A percentile compares a stretch with the other conserved stretches of the same genome.
Evolutionary conservation across 73 alveolate genomes (phyloP).

Genomic region (Breviolum minutum): DNA sequence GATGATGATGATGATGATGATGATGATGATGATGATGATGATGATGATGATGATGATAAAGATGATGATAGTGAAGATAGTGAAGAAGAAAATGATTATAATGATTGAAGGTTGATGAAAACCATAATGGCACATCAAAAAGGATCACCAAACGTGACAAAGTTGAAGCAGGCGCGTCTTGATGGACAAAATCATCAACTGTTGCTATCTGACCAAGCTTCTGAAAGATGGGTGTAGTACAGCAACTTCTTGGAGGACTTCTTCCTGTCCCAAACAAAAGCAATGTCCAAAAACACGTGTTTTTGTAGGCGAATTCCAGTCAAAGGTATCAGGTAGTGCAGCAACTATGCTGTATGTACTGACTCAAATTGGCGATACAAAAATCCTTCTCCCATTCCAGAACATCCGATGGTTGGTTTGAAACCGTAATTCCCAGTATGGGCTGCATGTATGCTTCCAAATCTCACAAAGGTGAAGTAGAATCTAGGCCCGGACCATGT

Average conservation of each 20-base stretch:
- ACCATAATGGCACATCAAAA: background rate
- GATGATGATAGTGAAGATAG: background rate
- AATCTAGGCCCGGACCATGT: too few relatives aligned
- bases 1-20: background rate
- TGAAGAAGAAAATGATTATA: background rate
- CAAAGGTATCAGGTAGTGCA: background rate
- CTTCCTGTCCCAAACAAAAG: background rate
- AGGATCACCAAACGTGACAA: background rate
- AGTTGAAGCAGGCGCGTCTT: too few relatives aligned
- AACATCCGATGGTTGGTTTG: background rate
- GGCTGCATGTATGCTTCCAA: too few relatives aligned
- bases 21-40: background rate
- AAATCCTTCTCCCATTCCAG: background rate
- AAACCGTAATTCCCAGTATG: too few relatives aligned
- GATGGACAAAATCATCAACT: background rate
- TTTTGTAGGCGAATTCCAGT: too few relatives aligned
- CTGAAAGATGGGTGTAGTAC: constrained; percentile 49
- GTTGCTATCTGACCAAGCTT: background rate
- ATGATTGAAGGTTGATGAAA: background rate
- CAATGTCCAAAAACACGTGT: background rate
- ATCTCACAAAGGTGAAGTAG: too few relatives aligned
- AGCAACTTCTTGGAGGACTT: constrained; percentile 48
- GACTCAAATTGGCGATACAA: background rate
- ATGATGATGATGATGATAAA: background rate
- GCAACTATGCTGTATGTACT: background rate